Evolutionary conservation across 306 rosid genomes (phyloP), one percentile per base, ranked within the genome.

Genomic region (Vigna hirtella): DNA sequence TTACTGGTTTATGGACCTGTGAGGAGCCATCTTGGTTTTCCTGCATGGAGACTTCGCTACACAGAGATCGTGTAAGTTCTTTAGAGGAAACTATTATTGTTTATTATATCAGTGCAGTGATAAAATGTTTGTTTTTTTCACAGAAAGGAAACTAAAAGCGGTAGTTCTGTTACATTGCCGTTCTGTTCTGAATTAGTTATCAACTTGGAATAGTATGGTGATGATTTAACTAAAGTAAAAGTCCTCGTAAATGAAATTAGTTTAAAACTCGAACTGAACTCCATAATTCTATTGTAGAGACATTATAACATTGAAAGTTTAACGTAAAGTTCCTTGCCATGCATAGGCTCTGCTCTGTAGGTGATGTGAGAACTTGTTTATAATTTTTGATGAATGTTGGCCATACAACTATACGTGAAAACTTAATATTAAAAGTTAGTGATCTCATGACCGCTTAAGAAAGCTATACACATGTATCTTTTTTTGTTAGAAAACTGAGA

Each of bases 11-110:
- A 89, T 83, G 98, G 96, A 76, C 97, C 98, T 26, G 87, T 83
- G 48, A 90, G 98, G 83, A 90, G 97, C 85, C 98, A 94, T 83
- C 90, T 90, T 47, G 97, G 98, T 78, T 94, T 92, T 82, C 95
- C 98, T 66, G 91, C 96, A 55, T 94, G 98, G 98, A 90, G 97
- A 83, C 82, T 94, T 20, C 89, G 87, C 34, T 90, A 94, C 76
- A 87, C 98, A 7, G 97, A 94, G 92, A 94, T 92, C 62, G 70
- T 92, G 98, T 93, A 72, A 86, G 97, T 91, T 40, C 26, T 66
- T 47, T 26, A 77, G 36, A 53, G 40, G 58, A 34, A 47, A 6
- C 53, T 66, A 20, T 18, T 66, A 42, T 43, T 43, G 11, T 17
- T 43, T 34, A 75, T 61, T 7, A 16, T 30, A 75, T 50, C 6